Evolutionary conservation across 2,329 filamentous ascomycete genomes (phyloP).

Genomic region (Rhytidhysteron rufulum): DNA sequence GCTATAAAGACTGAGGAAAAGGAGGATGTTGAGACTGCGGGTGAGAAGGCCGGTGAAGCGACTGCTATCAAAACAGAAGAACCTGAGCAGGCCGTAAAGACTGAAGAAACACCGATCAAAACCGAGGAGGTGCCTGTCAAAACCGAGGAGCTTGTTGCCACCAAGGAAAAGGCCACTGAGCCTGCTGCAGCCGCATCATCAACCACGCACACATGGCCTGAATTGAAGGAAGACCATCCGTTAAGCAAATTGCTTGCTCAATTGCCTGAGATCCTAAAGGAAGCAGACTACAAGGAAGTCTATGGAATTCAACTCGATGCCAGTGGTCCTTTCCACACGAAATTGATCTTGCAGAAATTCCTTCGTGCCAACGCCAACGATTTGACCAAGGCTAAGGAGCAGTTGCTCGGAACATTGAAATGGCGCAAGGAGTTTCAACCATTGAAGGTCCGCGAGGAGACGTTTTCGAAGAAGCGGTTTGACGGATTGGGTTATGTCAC

Average conservation of each 20-base stretch:
- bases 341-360: conserved; percentile 88
- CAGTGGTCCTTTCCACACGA: conserved; percentile 63
- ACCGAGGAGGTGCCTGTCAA: too few species aligned
- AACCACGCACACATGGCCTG: conserved; percentile 29
- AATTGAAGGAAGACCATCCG: conserved; percentile 33
- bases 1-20: too few species aligned
- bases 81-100: too few species aligned
- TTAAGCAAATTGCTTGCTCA: conserved; percentile 56
- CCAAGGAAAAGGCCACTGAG: background rate
- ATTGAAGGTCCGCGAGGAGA: conserved; percentile 56
- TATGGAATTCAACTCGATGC: conserved; percentile 70
- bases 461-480: conserved; percentile 68
- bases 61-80: too few species aligned
- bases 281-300: conserved; percentile 68
- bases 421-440: conserved; percentile 81
- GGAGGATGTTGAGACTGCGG: too few species aligned
- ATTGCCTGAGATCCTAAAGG: conserved; percentile 56
- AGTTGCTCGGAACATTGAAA: conserved; percentile 73
- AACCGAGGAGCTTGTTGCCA: too few species aligned
- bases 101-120: too few species aligned
- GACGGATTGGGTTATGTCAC: conserved; percentile 77
- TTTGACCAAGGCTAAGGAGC: conserved; percentile 67
- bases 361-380: conserved; percentile 84
- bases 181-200: conserved; percentile 4
- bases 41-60: too few species aligned